A percentile compares a stretch with the other conserved stretches of the same genome.
These are phyloP conservation scores for Aureobasidium namibiae DNA, from an alignment of 2,329 filamentous ascomycete genomes.

Conservation along the genomic window DNA sequence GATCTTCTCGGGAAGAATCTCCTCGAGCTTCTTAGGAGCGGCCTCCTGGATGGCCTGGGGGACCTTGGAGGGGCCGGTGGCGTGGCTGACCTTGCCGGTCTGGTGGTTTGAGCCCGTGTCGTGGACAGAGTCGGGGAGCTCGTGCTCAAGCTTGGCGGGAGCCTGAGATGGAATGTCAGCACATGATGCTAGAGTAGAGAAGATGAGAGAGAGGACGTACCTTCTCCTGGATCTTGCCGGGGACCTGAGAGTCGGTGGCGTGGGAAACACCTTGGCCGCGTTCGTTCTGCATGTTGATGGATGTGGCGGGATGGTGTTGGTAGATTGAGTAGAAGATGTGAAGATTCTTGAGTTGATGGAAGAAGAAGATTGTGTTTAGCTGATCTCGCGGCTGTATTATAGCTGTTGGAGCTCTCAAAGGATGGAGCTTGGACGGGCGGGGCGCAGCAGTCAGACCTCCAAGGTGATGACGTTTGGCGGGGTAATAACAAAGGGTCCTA, in stretches of 20 bases:
- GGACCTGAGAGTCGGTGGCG: conserved; percentile 33
- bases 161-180: conserved; percentile 11
- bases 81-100: conserved; percentile 33
- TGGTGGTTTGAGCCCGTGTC: conserved; percentile 27
- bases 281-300: conserved; percentile 20
- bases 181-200: background rate
- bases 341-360: background rate
- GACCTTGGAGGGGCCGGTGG: conserved; percentile 32
- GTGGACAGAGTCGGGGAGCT: conserved; percentile 32
- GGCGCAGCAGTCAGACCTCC: background rate
- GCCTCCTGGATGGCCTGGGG: conserved; percentile 37
- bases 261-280: conserved; percentile 35
- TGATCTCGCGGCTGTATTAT: background rate
- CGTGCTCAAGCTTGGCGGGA: conserved; percentile 31
- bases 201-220: conserved; percentile 15
- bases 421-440: background rate
- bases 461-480: conserved; percentile 7
- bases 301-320: background rate
- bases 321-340: background rate
- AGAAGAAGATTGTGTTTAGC: background rate
- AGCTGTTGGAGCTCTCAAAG: background rate
- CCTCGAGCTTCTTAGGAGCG: conserved; percentile 36
- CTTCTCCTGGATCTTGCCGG: conserved; percentile 31
- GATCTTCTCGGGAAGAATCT: background rate
- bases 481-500: background rate